Conservation (phyloP, 768 basidiomycete genomes). For the Xerocomellus intermedius region DNA sequence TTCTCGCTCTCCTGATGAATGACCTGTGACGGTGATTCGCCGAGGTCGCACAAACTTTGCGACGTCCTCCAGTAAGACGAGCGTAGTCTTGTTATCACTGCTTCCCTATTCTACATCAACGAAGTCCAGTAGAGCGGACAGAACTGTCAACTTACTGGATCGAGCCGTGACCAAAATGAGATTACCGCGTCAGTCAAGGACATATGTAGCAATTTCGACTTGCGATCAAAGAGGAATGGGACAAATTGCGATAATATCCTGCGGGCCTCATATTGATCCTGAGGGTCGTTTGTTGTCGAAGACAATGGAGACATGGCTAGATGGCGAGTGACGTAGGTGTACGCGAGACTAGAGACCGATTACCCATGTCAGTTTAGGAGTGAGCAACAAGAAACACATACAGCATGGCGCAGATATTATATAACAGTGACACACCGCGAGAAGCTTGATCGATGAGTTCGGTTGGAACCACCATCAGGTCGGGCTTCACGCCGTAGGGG, state of each 20-base stretch:
- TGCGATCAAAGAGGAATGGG: conserved; percentile 64
- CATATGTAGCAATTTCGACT: conserved; percentile 52
- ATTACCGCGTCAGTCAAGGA: conserved; percentile 53
- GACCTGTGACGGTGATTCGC: conserved; percentile 16
- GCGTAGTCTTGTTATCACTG: conserved; percentile 42
- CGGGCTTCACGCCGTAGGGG: conserved; percentile 40
- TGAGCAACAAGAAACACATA: conserved; percentile 36
- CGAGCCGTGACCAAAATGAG: conserved; percentile 65
- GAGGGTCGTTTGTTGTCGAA: conserved; percentile 35
- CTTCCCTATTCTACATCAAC: conserved; percentile 29
- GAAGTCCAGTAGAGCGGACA: neutral
- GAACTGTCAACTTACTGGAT: conserved; percentile 28
- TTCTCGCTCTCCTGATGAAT: neutral
- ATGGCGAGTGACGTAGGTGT: conserved; percentile 64
- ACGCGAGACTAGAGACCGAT: conserved; percentile 52
- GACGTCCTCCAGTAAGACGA: conserved; percentile 57
- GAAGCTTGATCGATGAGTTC: conserved; percentile 41
- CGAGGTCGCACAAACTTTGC: conserved; percentile 51
- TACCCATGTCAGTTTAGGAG: neutral
- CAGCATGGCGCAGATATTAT: conserved; percentile 70
- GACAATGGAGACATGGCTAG: conserved; percentile 60
- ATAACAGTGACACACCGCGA: conserved; percentile 48
- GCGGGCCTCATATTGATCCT: conserved; percentile 48
- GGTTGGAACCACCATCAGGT: conserved; percentile 45
- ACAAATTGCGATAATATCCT: conserved; percentile 49